phyloP scores from a whole-genome alignment of 305 asterid species.

The Fraxinus angustifolia region DNA sequence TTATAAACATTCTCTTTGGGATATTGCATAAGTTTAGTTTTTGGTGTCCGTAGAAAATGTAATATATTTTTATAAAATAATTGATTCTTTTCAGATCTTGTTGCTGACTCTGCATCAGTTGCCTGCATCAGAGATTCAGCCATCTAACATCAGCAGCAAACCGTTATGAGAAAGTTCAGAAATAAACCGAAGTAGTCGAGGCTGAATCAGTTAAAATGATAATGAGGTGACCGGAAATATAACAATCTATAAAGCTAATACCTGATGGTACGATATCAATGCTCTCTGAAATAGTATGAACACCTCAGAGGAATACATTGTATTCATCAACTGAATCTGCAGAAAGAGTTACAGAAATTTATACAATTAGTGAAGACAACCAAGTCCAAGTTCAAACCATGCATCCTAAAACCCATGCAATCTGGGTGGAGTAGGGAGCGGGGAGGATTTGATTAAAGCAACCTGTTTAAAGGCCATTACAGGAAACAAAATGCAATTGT shows the following conservation, averaged over 20 bases:
- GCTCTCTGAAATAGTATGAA: conserved; percentile 5
- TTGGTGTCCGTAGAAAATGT: conserved; percentile 24
- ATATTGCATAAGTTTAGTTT: conserved; percentile 20
- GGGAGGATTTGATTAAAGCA: neutral
- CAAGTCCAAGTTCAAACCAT: neutral
- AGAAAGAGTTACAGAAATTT: neutral
- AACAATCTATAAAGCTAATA: conserved; percentile 2
- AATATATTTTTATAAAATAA: neutral
- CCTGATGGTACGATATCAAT: conserved; percentile 28
- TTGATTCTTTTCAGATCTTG: conserved; percentile 10
- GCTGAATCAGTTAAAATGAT: neutral
- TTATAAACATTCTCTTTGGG: conserved; percentile 25
- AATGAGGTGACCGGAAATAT: neutral
- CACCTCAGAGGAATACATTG: conserved; percentile 20
- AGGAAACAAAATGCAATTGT: neutral
- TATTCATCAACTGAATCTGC: conserved; percentile 37
- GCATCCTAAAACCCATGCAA: neutral
- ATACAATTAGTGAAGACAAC: neutral
- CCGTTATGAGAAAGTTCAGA: neutral
- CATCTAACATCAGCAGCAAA: conserved; percentile 10
- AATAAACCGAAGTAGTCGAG: neutral
- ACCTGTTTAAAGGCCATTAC: neutral
- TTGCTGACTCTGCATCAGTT: conserved; percentile 15
- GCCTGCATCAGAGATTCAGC: conserved; percentile 27
- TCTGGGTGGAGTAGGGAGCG: neutral